phyloP scores from a whole-genome alignment of 768 basidiomycete genomes.

The Rhodocollybia butyracea region DNA sequence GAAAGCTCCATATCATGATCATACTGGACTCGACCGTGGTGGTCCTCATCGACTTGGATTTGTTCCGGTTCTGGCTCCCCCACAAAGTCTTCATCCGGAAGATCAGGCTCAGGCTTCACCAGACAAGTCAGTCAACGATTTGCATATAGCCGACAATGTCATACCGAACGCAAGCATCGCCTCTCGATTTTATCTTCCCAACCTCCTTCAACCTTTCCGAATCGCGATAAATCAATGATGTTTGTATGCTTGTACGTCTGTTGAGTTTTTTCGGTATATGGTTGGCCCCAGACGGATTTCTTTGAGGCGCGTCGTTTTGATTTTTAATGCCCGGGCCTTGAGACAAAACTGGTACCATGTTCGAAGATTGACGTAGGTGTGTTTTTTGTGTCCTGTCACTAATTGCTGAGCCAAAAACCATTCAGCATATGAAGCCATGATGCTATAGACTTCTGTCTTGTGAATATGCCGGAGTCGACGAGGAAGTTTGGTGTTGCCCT shows the following conservation, averaged over 20 bases:
- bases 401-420: constrained; percentile 33
- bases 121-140: background rate
- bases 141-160: background rate
- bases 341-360: constrained; percentile 5
- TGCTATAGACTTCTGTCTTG: constrained; percentile 31
- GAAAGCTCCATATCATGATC: too few species aligned
- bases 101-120: background rate
- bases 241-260: background rate
- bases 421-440: constrained; percentile 33
- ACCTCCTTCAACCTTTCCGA: background rate
- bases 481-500: constrained; percentile 22
- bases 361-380: background rate
- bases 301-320: background rate
- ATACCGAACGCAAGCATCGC: background rate
- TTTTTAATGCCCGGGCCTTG: background rate
- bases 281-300: background rate
- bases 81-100: too few species aligned
- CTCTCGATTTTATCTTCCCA: constrained; percentile 1
- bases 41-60: too few species aligned
- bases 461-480: constrained; percentile 34
- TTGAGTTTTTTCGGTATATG: background rate
- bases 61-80: too few species aligned
- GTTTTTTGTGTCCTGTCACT: background rate
- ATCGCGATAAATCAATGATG: background rate
- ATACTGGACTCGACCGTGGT: too few species aligned